These are phyloP conservation scores for Dacryopinax spathularia DNA, from an alignment of 768 basidiomycete genomes.

Conservation along the genomic window DNA sequence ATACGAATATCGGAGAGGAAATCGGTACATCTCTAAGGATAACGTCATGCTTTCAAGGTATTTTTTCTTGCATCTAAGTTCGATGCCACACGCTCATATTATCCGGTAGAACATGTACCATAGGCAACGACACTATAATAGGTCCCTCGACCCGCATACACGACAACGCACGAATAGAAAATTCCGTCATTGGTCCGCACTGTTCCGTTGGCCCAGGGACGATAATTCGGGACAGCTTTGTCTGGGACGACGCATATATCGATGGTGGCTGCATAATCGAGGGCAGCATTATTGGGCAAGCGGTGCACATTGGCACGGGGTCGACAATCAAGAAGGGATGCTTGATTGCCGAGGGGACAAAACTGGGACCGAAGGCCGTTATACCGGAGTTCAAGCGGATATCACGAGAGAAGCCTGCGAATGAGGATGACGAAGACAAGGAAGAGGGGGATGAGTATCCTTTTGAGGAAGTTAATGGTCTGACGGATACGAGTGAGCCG, in stretches of 20 bases:
- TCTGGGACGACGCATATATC: constrained; percentile 65
- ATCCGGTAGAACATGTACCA: constrained; percentile 54
- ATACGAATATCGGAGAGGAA: constrained; percentile 79
- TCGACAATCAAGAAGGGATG: constrained; percentile 59
- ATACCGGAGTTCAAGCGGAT: constrained; percentile 60
- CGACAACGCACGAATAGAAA: constrained; percentile 48
- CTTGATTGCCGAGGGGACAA: constrained; percentile 68
- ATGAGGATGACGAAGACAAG: constrained; percentile 21
- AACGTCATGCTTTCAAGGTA: constrained; percentile 75
- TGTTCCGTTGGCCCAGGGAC: constrained; percentile 60
- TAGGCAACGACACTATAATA: constrained; percentile 70
- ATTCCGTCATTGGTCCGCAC: constrained; percentile 65
- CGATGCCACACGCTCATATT: background rate
- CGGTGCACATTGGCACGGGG: constrained; percentile 54
- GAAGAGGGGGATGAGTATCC: constrained; percentile 28
- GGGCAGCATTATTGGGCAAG: constrained; percentile 66
- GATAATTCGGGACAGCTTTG: constrained; percentile 58
- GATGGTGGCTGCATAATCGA: constrained; percentile 58
- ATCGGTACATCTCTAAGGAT: constrained; percentile 75
- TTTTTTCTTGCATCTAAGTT: constrained; percentile 13
- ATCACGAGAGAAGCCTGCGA: constrained; percentile 34
- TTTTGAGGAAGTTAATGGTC: constrained; percentile 24
- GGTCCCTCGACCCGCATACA: constrained; percentile 59
- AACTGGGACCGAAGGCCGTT: constrained; percentile 55
- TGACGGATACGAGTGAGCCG: background rate